Base-by-base conservation (phyloP, 345 rosid genomes). In the Populus deltoides region DNA sequence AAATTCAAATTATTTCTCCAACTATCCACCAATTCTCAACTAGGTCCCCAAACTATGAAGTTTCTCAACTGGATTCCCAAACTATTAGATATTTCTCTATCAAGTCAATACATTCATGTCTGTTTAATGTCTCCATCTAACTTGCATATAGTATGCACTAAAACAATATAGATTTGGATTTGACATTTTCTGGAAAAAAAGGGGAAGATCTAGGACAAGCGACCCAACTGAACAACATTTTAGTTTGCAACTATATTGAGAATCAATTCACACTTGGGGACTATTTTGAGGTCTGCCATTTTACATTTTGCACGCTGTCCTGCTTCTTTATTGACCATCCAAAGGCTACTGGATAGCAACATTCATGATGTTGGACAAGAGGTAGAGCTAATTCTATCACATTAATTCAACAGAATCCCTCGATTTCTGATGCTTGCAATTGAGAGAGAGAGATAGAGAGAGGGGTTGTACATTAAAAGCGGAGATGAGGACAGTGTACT, bases 401-500 rank as follows among this genome's bases (percentile, higher is more conserved):
- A 20, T 35, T 66, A 66, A 66, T 66, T 16, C 8, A 66, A 39
- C 69, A 33, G 2, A 6, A 66, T 16, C 20, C 22, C 22, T 66
- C 12, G 16, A 66, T 66, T 66, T 16, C 69, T 27, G 45, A 43
- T 61, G 24, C 31, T 36, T 33, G 79, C 61, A 16, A 62, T n/a
- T 68, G 15, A 1, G 29, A 15, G 20, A 20, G 9, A 25, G 62
- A 53, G 72, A 70, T 71, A 75, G 59, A 78, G 71, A 51, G 80
- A 76, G 73, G 68, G 71, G 66, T 33, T 90, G 62, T 78, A 95
- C 99, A 38, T 82, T 90, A 88, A 92, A 92, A 66, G 94, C 96
- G 8, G 96, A 86, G 67, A 81, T 55, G 51, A 95, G 92, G 85
- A 92, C 92, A 15, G 98, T 79, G 75, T 79, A 91, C 86, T 95